Conservation (phyloP, 768 basidiomycete species). For the Pluteus cervinus region DNA sequence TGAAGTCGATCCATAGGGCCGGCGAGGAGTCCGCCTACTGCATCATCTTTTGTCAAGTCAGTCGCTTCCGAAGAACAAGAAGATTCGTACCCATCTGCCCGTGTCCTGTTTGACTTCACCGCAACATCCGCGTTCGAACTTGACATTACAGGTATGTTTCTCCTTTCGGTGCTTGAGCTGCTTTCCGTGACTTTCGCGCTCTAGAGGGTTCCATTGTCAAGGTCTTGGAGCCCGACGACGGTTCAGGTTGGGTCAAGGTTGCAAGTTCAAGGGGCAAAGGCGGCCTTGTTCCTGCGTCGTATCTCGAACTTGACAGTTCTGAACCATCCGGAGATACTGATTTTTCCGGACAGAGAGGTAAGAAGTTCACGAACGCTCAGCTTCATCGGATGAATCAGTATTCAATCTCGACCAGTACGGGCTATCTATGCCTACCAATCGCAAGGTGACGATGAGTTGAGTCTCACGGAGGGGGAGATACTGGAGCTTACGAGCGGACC, state of each 20-base stretch:
- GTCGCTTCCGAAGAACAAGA: slow-evolving; percentile 28
- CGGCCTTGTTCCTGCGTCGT: slow-evolving; percentile 83
- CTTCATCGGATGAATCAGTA: slow-evolving; percentile 8
- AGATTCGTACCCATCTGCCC: slow-evolving; percentile 45
- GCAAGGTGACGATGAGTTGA: slow-evolving; percentile 66
- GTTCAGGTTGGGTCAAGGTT: slow-evolving; percentile 85
- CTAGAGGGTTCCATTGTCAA: slow-evolving; percentile 60
- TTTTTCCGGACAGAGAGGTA: slow-evolving; percentile 51
- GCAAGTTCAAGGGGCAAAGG: slow-evolving; percentile 46
- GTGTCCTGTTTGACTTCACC: slow-evolving; percentile 69
- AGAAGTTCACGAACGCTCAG: no score
- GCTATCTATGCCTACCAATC: slow-evolving; percentile 78
- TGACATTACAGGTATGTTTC: slow-evolving; percentile 47
- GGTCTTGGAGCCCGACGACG: slow-evolving; percentile 76
- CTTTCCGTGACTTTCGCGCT: no score
- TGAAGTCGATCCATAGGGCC: no score
- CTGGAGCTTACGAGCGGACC: slow-evolving; percentile 61
- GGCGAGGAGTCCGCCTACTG: no score
- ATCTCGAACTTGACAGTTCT: slow-evolving; percentile 42
- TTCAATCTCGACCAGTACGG: slow-evolving; percentile 46
- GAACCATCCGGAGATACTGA: slow-evolving; percentile 14
- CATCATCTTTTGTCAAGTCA: slow-evolving; percentile 52
- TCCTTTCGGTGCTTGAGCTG: no score
- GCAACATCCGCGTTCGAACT: slow-evolving; percentile 78
- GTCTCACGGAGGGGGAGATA: slow-evolving; percentile 51